Conservation (phyloP, 805 yeast genomes). For the Crinitomyces ghanaensis region DNA sequence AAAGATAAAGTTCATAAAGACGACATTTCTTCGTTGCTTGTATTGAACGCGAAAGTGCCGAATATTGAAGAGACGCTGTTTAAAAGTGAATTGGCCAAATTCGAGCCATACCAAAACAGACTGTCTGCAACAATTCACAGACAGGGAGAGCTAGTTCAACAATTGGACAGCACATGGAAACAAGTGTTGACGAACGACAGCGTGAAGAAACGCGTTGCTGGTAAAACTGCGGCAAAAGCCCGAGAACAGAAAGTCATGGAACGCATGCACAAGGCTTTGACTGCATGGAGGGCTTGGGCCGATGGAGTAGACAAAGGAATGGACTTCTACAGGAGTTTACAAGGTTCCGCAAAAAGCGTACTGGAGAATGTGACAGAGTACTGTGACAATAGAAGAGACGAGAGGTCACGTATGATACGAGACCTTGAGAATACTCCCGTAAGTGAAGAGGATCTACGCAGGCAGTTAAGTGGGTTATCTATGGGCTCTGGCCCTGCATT, state of each 20-base stretch:
- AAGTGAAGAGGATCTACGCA: conserved; percentile 11
- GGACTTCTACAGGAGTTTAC: conserved; percentile 47
- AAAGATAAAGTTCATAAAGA: conserved; percentile 65
- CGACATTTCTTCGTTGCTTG: conserved; percentile 68
- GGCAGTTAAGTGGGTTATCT: conserved; percentile 11
- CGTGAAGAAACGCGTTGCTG: conserved; percentile 31
- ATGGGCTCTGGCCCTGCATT: neutral
- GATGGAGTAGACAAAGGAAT: conserved; percentile 52
- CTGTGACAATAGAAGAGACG: conserved; percentile 14
- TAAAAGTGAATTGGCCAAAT: conserved; percentile 64
- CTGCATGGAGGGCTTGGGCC: conserved; percentile 45
- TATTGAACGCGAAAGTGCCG: conserved; percentile 49
- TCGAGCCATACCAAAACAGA: conserved; percentile 54
- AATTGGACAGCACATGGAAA: conserved; percentile 36
- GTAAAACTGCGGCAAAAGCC: conserved; percentile 27
- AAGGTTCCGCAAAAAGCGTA: conserved; percentile 7
- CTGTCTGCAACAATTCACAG: conserved; percentile 56
- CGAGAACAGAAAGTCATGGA: conserved; percentile 29
- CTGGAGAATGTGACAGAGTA: conserved; percentile 13
- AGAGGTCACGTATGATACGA: conserved; percentile 6
- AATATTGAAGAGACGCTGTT: conserved; percentile 50
- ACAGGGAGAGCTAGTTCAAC: conserved; percentile 45
- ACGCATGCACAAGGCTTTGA: conserved; percentile 38
- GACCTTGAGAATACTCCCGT: conserved; percentile 1
- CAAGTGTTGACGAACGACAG: conserved; percentile 34